Evolutionary conservation across 768 basidiomycete species (phyloP).

Genomic region (Suillus weaverae): DNA sequence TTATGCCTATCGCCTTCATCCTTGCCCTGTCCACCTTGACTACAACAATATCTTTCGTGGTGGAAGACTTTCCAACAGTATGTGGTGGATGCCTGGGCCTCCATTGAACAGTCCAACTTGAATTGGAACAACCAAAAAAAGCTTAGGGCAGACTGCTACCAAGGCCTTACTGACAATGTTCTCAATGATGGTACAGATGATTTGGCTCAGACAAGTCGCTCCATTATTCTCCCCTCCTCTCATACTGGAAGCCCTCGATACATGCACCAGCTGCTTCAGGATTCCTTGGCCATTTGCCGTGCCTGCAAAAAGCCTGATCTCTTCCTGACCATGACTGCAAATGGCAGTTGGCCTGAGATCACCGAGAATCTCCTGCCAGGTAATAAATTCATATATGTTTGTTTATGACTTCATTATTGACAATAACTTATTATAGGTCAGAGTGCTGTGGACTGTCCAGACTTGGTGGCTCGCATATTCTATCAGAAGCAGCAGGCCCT

Average conservation of each 20-base stretch:
- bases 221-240: slow-evolving; percentile 42
- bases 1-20: slow-evolving; percentile 25
- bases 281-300: slow-evolving; percentile 46
- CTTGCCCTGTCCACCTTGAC: no score
- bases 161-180: background rate
- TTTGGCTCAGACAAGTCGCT: slow-evolving; percentile 31
- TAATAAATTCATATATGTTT: background rate
- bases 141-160: no score
- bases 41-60: no score
- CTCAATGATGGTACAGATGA: slow-evolving; percentile 25
- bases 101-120: no score
- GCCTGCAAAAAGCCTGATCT: slow-evolving; percentile 17
- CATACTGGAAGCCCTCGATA: slow-evolving; percentile 40
- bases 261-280: slow-evolving; percentile 46
- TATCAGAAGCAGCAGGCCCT: slow-evolving; percentile 39
- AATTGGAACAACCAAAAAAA: no score
- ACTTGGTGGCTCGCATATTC: slow-evolving; percentile 49
- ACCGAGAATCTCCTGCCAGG: slow-evolving; percentile 35
- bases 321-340: no score
- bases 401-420: background rate
- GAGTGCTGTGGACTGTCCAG: slow-evolving; percentile 43
- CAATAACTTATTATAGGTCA: slow-evolving; percentile 24
- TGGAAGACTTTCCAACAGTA: no score
- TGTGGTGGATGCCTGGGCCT: no score
- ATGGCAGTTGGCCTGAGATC: no score